phyloP scores from a whole-genome alignment of 305 asterid genomes.

The Fraxinus sp. region DNA sequence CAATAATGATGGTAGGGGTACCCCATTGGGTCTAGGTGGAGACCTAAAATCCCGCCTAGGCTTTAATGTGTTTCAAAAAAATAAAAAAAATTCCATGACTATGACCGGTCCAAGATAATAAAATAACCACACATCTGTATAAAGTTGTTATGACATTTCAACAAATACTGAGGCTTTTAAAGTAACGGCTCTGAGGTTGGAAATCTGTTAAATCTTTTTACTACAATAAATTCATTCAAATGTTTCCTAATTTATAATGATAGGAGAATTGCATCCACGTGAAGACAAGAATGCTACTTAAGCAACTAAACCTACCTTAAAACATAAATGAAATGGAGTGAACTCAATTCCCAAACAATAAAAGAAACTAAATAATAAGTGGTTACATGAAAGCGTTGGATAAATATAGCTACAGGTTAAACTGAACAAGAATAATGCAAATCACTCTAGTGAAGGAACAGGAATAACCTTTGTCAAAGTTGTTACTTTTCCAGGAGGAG shows the following conservation, averaged over 20 bases:
- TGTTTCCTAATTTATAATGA: not conserved
- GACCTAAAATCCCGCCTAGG: not conserved
- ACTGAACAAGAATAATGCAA: conserved; percentile 16
- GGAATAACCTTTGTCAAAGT: conserved; percentile 78
- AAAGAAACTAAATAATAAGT: conserved; percentile 4
- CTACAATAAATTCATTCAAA: conserved; percentile 6
- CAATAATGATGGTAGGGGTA: not conserved
- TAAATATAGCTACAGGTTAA: conserved; percentile 12
- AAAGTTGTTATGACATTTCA: not conserved
- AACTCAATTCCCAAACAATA: conserved; percentile 8
- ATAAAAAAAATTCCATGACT: not conserved
- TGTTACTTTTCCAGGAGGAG: conserved; percentile 97
- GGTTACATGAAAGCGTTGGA: conserved; percentile 4
- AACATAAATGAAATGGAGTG: not conserved
- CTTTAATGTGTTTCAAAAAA: not conserved
- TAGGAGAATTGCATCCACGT: conserved; percentile 3
- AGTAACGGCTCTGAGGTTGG: not conserved
- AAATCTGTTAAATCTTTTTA: not conserved
- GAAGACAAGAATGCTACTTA: conserved; percentile 7
- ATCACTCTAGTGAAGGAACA: conserved; percentile 8
- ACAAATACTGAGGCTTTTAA: not conserved
- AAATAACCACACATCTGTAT: not conserved
- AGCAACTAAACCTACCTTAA: not conserved
- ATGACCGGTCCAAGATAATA: not conserved
- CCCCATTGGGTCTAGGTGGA: not conserved